These are phyloP conservation scores for Fraxinus velutina DNA, from an alignment of 305 asterid species.

Conservation along the genomic window DNA sequence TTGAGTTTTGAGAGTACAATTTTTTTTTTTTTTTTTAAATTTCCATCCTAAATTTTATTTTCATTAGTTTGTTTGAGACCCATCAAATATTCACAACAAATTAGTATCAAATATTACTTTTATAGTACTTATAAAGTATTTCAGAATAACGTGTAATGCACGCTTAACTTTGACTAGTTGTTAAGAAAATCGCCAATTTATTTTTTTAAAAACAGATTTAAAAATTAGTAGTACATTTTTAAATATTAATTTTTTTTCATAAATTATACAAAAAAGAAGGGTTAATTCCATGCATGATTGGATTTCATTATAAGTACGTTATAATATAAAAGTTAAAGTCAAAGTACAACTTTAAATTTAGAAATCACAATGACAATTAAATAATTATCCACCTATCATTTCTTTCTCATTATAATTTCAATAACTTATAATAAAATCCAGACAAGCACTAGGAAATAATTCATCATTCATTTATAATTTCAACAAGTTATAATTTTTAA, in stretches of 20 bases:
- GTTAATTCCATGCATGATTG: background rate
- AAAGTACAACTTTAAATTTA: no score
- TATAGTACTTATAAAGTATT: no score
- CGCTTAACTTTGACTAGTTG: no score
- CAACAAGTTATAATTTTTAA: background rate
- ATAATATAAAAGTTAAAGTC: no score
- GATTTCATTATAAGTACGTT: background rate
- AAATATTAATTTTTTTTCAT: background rate
- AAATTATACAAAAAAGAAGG: background rate
- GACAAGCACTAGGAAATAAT: background rate
- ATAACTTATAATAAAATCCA: background rate
- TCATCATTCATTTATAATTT: background rate
- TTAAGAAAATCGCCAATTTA: background rate
- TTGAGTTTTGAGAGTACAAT: no score
- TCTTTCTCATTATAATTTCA: background rate
- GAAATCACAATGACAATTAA: background rate
- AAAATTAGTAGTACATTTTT: background rate
- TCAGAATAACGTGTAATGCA: no score
- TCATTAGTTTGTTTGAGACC: no score
- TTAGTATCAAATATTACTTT: no score
- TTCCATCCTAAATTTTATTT: no score
- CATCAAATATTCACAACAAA: no score
- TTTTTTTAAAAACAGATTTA: background rate
- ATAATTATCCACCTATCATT: no score
- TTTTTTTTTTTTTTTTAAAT: no score